Evolutionary conservation across 768 basidiomycete genomes (phyloP).

Genomic region (Rhodotorula graminis): DNA sequence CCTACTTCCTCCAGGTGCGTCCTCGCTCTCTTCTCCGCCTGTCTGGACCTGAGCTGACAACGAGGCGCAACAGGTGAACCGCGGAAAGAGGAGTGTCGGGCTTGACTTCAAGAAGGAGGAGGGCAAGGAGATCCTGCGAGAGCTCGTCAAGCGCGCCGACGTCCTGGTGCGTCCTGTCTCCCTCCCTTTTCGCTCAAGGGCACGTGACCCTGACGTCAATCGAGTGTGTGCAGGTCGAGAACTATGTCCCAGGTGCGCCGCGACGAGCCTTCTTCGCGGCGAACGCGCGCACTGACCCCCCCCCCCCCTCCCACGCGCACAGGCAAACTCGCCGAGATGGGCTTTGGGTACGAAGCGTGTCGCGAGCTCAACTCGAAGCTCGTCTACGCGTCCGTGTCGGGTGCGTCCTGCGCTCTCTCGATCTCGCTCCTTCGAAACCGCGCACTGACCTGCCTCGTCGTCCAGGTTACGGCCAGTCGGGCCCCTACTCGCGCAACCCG

Average conservation of each 20-base stretch:
- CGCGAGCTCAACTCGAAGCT: conserved; percentile 68
- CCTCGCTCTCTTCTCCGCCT: no score
- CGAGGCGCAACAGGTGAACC: conserved; percentile 54
- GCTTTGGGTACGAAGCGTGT: conserved; percentile 80
- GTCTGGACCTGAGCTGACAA: no score
- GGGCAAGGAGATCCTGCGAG: conserved; percentile 69
- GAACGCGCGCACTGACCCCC: neutral
- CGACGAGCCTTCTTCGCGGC: no score
- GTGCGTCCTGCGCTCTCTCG: conserved; percentile 50
- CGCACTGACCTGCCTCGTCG: no score
- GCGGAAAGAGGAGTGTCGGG: conserved; percentile 83
- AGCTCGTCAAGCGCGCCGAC: conserved; percentile 68
- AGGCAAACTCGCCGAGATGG: conserved; percentile 74
- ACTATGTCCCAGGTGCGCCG: conserved; percentile 33
- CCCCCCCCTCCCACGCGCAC: no score
- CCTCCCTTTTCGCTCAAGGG: no score
- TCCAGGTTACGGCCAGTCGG: conserved; percentile 77
- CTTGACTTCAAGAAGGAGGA: conserved; percentile 77
- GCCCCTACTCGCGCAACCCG: conserved; percentile 73
- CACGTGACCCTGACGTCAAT: conserved; percentile 8
- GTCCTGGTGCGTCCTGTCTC: conserved; percentile 57
- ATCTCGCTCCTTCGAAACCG: no score
- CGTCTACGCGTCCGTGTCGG: conserved; percentile 84
- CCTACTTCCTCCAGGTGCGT: conserved; percentile 69
- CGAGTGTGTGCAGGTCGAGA: conserved; percentile 39